A percentile compares a stretch with the other conserved stretches of the same genome.
Conservation (phyloP, 164 flowering plant genomes). For the Magnolia sinica region DNA sequence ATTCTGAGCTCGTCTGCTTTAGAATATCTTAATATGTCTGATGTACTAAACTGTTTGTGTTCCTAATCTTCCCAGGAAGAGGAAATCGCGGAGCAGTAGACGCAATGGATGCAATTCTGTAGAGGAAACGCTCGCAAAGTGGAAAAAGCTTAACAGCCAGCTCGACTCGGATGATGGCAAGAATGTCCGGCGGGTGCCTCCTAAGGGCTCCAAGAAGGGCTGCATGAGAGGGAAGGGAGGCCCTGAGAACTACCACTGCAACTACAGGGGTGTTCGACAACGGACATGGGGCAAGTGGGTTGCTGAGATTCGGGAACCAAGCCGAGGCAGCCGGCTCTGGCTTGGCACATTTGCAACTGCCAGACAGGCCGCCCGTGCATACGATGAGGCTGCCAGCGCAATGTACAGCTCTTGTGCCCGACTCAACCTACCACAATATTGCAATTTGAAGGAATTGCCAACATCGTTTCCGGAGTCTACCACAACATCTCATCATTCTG, state of each 20-base stretch:
- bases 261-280: conserved; percentile 35
- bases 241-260: conserved; percentile 26
- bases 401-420: conserved; percentile 53
- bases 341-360: conserved; percentile 52
- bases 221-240: conserved; percentile 40
- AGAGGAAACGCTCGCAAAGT: conserved; percentile 20
- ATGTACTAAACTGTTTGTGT: too few relatives aligned
- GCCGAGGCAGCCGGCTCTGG: conserved; percentile 29
- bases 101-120: conserved; percentile 11
- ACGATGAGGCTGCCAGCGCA: conserved; percentile 56
- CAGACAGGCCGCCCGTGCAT: conserved; percentile 49
- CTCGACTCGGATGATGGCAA: not conserved
- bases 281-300: conserved; percentile 40
- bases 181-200: conserved; percentile 7
- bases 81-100: conserved; percentile 10
- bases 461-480: not conserved
- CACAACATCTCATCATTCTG: conserved; percentile 13
- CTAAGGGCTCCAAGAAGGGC: conserved; percentile 34
- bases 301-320: conserved; percentile 34
- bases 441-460: not conserved
- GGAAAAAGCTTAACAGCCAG: conserved; percentile 13
- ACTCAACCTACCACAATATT: conserved; percentile 33
- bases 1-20: too few relatives aligned
- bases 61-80: not conserved
- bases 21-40: too few relatives aligned